These are phyloP conservation scores for Tylopilus intermedius DNA, from an alignment of 768 basidiomycete species.

Conservation along the genomic window DNA sequence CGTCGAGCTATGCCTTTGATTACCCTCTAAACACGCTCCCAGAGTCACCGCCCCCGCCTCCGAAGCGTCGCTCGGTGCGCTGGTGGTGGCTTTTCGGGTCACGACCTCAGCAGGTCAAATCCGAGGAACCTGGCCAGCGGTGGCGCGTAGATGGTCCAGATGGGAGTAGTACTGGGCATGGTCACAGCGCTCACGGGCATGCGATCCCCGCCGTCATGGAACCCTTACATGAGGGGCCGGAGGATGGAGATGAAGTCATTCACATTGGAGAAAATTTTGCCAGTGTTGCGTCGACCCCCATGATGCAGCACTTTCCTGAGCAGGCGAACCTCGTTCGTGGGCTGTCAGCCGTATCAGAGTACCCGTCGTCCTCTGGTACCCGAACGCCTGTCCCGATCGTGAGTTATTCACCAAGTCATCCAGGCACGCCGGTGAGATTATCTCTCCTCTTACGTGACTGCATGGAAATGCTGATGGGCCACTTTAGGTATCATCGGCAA, in stretches of 20 bases:
- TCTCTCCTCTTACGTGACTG: background rate
- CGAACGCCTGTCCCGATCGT: background rate
- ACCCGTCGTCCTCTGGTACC: background rate
- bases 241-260: conserved; percentile 14
- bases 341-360: conserved; percentile 4
- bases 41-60: conserved; percentile 3
- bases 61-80: conserved; percentile 8
- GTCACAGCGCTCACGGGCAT: conserved; percentile 9
- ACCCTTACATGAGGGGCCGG: conserved; percentile 9
- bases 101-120: conserved; percentile 24
- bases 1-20: conserved; percentile 1
- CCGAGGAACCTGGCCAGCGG: conserved; percentile 14
- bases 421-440: conserved; percentile 16
- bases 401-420: background rate
- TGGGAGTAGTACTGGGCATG: conserved; percentile 20
- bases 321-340: conserved; percentile 2
- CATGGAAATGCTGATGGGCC: background rate
- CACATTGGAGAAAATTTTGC: conserved; percentile 19
- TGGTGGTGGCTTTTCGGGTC: conserved; percentile 26
- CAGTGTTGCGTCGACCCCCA: conserved; percentile 13
- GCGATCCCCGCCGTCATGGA: conserved; percentile 1
- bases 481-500: conserved; percentile 4
- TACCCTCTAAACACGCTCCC: conserved; percentile 8
- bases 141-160: conserved; percentile 29
- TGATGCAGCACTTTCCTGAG: conserved; percentile 10